Base-by-base conservation (phyloP, 192 early-diverging fungal genomes). In the Podila clonocystis region DNA sequence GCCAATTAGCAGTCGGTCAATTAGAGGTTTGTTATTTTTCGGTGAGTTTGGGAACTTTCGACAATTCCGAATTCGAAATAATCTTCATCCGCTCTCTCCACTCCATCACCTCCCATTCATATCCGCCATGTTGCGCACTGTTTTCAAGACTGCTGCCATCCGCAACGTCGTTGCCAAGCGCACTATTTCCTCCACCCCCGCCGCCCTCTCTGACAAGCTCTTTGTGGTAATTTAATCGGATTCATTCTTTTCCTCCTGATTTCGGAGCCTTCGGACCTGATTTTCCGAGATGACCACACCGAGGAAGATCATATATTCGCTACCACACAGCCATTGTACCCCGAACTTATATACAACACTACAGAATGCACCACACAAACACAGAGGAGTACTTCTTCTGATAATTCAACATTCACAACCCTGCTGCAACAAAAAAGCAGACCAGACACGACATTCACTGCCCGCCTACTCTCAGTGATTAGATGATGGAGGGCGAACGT, bases 121-220 rank as follows among this genome's bases (percentile, higher is more conserved):
- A 55, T 68, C 82, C 31, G 61, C 67, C 48, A 57, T 66, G 29
- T 55, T 55, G 52, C 52, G 52, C 52, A 55, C 52, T 55, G 52
- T 22, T 26, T 55, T 55, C 24, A 55, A 55, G 22, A 24, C 52
- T 55, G 64, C 74, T 62, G 63, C 74, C 30, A 50, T 83, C 31
- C 66, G 74, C 68, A 68, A 65, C 50, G 38, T 66, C 33, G 75
- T 67, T 41, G 68, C 83, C 48, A 79, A 77, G 59, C 88, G 88
- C 30, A 75, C 76, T 58, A 78, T 89, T 63, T 62, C 75, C 26
- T 73, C 85, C 24, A 82, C 88, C 33, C 74, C 72, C 64, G 73
- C 76, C 34, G 83, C 82, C 36, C 65, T 84, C 24, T 89, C 88
- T 28, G 89, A 90, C 62, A 83, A 88, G 62, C 67, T 90, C 29